Evolutionary conservation across 345 rosid species (phyloP).

Genomic region (Viola odorata): DNA sequence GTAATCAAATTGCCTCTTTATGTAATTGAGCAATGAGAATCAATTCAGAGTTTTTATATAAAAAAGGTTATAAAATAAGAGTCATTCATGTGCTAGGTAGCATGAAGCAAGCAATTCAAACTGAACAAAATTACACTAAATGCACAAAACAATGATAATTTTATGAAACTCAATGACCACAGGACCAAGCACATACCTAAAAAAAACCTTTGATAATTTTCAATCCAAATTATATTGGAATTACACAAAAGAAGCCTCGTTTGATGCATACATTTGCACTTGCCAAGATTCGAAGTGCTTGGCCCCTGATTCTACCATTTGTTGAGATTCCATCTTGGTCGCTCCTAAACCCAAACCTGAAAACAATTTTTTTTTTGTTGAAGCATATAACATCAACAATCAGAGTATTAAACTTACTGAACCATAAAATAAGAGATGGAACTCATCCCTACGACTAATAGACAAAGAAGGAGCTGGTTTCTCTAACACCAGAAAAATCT

Average conservation of each 20-base stretch:
- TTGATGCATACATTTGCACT: conserved; percentile 61
- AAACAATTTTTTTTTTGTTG: conserved; percentile 7
- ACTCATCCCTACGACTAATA: neutral
- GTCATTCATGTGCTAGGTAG: no score
- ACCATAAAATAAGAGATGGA: neutral
- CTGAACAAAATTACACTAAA: conserved; percentile 8
- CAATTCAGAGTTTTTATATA: no score
- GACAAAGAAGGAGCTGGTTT: neutral
- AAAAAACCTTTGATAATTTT: conserved; percentile 25
- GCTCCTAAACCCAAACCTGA: conserved; percentile 41
- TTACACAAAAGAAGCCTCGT: conserved; percentile 28
- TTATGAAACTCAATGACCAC: conserved; percentile 6
- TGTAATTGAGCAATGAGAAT: no score
- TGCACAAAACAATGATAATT: conserved; percentile 1
- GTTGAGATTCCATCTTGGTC: conserved; percentile 27
- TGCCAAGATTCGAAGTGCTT: conserved; percentile 53
- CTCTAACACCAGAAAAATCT: no score
- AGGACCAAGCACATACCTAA: conserved; percentile 32
- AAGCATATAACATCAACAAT: neutral
- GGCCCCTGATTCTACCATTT: conserved; percentile 39
- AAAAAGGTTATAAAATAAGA: no score
- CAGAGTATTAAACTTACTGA: neutral
- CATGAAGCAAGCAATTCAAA: conserved; percentile 1
- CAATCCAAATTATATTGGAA: conserved; percentile 28
- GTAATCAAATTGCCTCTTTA: no score